Conservation (phyloP, 805 yeast species). For the Limtongozyma cylindracea region DNA sequence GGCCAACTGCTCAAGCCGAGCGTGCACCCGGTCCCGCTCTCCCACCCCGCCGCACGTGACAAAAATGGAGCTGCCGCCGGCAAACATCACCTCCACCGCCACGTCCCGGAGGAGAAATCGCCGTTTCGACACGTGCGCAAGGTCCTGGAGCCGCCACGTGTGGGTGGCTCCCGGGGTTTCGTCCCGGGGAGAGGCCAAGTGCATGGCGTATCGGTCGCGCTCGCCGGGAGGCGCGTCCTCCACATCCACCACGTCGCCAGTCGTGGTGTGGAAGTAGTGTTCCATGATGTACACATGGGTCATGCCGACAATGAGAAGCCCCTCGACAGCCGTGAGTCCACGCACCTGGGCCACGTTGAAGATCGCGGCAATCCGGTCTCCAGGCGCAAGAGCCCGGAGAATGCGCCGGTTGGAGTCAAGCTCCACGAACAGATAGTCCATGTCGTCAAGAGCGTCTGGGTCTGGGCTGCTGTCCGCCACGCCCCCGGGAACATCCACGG, state of each 20-base stretch:
- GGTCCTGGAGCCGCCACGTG: slow-evolving; percentile 6
- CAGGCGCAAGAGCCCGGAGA: slow-evolving; percentile 36
- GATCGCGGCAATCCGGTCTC: slow-evolving; percentile 44
- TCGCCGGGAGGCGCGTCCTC: slow-evolving; percentile 33
- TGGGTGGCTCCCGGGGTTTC: no score
- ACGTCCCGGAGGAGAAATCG: slow-evolving; percentile 60
- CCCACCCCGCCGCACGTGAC: slow-evolving; percentile 31
- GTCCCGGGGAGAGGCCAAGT: slow-evolving; percentile 21
- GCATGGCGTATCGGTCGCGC: slow-evolving; percentile 44
- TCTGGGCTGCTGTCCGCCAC: neutral
- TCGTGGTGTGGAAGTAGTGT: slow-evolving; percentile 32
- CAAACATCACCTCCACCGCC: slow-evolving; percentile 56
- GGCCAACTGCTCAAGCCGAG: slow-evolving; percentile 19
- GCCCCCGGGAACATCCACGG: no score
- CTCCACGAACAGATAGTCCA: slow-evolving; percentile 3
- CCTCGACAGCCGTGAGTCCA: slow-evolving; percentile 59
- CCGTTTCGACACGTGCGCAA: slow-evolving; percentile 45
- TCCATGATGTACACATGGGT: slow-evolving; percentile 42
- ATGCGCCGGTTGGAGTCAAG: slow-evolving; percentile 60
- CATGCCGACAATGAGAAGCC: slow-evolving; percentile 45
- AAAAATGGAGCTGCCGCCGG: slow-evolving; percentile 44
- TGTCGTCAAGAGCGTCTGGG: slow-evolving; percentile 1
- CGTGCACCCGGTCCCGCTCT: slow-evolving; percentile 30
- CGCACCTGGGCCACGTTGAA: slow-evolving; percentile 56
- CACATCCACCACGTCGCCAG: slow-evolving; percentile 30